Evolutionary conservation across 768 basidiomycete species (phyloP), one percentile per base, ranked within the genome.

Genomic region (Suillus alpinus): DNA sequence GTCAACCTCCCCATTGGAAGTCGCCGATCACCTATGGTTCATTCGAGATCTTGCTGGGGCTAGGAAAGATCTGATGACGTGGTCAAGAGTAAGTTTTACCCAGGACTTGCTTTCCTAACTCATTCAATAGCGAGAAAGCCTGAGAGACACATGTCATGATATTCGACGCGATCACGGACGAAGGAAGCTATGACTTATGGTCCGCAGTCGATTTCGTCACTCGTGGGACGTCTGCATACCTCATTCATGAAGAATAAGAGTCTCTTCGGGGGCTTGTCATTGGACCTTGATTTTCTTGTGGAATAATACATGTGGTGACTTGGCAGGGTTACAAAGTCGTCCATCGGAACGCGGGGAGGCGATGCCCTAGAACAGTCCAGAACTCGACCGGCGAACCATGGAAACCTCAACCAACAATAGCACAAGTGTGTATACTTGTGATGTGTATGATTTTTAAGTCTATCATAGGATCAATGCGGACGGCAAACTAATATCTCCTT

Each of bases 41-140:
- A 69, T 84, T 36, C 62, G 62, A 26, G 68, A 72, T 12, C 71
- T 84, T 18, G 68, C 73, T 6, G 69, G 78, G 40, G 70, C 72
- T 37, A 75, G 78, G 0, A 79, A 79, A 52, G 81, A 83, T 51
- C 65, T 81, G 39, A 72, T 82, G 37, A 75, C 72, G 3, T 78
- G 75, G 72, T 73, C 73, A 39, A 78, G 73, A 62, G 75, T 68
- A 59, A 58, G 67, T 63, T 20, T n/a, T 59, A 59, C 34, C 53
- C 56, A 81, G 76, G 78, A 80, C 60, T 65, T 80, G 36, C 76
- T 72, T 60, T 81, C 78, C 12, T 79, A 76, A 55, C 36, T 14
- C 53, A 18, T 37, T 8, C 64, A 69, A 71, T 39, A 70, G 72
- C 34, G 78, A 81, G 60, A 74, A 78, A 60, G 73, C 78, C 10